Conservation (phyloP, 768 basidiomycete genomes). For the Pleurotus giganteus region DNA sequence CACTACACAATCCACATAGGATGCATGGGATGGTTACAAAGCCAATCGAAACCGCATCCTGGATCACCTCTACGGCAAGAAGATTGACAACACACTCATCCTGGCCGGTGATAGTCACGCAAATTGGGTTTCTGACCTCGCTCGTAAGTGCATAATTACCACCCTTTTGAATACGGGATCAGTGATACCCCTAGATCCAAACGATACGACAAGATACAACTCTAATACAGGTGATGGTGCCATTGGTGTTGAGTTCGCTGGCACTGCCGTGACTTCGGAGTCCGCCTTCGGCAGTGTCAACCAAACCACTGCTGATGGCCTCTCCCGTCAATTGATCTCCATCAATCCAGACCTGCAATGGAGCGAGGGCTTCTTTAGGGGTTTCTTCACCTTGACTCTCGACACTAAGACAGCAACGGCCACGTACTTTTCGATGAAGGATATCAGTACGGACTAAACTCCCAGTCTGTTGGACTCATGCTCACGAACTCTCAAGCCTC, state of each 20-base stretch:
- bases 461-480: too few species aligned
- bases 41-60: constrained; percentile 51
- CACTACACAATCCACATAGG: constrained; percentile 24
- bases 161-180: background rate
- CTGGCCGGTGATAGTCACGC: constrained; percentile 62
- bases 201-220: constrained; percentile 51
- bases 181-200: constrained; percentile 48
- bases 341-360: constrained; percentile 53
- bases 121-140: constrained; percentile 60
- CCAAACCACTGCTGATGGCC: constrained; percentile 35
- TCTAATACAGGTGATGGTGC: constrained; percentile 45
- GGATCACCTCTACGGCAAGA: constrained; percentile 45
- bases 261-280: constrained; percentile 53
- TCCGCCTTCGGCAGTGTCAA: constrained; percentile 45
- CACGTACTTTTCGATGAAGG: constrained; percentile 50
- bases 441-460: background rate
- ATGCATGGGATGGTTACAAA: constrained; percentile 60
- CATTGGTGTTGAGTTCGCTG: constrained; percentile 60
- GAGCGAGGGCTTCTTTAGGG: constrained; percentile 58
- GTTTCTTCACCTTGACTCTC: constrained; percentile 56
- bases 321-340: constrained; percentile 33
- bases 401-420: constrained; percentile 43
- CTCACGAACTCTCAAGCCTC: constrained; percentile 30
- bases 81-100: constrained; percentile 53
- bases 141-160: constrained; percentile 33